A percentile compares a stretch with the other conserved stretches of the same genome.
Conservation (phyloP, 2,329 filamentous ascomycete species). For the Chrysoporthe cubensis region DNA sequence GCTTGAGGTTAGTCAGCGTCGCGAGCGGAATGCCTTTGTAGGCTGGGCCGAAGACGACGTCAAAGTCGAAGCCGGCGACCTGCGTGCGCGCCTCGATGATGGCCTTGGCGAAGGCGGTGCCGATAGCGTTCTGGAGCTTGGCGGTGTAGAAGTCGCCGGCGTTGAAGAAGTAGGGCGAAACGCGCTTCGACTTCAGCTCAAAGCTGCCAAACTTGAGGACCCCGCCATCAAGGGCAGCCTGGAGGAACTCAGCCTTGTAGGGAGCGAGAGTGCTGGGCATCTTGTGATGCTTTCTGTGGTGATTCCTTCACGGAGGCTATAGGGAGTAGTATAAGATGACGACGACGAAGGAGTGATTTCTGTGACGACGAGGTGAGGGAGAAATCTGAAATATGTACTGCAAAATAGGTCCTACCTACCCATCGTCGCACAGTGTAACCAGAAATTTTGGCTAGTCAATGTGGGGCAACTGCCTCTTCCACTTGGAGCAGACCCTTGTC, state of each 20-base stretch:
- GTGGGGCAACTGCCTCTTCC: too few species aligned
- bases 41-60: slow-evolving; percentile 89
- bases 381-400: too few species aligned
- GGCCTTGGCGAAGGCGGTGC: slow-evolving; percentile 76
- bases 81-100: slow-evolving; percentile 55
- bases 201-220: slow-evolving; percentile 83
- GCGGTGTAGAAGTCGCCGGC: slow-evolving; percentile 87
- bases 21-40: slow-evolving; percentile 98
- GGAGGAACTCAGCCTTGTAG: slow-evolving; percentile 76
- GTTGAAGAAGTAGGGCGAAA: slow-evolving; percentile 98
- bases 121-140: slow-evolving; percentile 75
- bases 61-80: slow-evolving; percentile 58
- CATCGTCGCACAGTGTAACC: too few species aligned
- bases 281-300: neutral
- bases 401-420: too few species aligned
- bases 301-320: too few species aligned
- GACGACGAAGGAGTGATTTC: too few species aligned
- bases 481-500: neutral
- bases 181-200: slow-evolving; percentile 89
- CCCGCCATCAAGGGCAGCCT: slow-evolving; percentile 67
- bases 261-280: slow-evolving; percentile 48
- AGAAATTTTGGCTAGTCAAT: too few species aligned
- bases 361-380: too few species aligned
- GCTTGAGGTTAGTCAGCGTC: slow-evolving; percentile 74
- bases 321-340: too few species aligned